Evolutionary conservation across 768 basidiomycete genomes (phyloP), one percentile per base, ranked within the genome.

Genomic region (Pholiota molesta): DNA sequence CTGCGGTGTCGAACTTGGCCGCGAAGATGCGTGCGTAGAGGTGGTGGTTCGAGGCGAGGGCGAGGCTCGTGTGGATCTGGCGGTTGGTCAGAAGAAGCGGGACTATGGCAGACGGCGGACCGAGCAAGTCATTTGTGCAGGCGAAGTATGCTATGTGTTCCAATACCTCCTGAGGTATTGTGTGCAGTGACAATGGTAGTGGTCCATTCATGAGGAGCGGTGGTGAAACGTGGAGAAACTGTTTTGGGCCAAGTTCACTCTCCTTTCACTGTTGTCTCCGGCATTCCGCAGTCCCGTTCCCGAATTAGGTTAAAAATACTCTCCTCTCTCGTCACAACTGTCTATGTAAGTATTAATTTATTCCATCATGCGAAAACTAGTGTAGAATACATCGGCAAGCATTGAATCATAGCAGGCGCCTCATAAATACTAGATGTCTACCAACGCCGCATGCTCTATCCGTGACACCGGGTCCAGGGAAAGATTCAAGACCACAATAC

Each of bases 81-180:
- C 78, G 82, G 72, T 80, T 86, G 33, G 82, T 77, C 35, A 74
- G 65, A 16, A 91, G 78, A 21, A 94, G 75, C 11, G 87, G 77
- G n/a, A 81, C 57, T 31, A 94, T 75, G 35, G 77, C 78, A 1
- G 83, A 76, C 16, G 89, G 90, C 8, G 91, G 89, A 17, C 90
- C 89, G 44, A 86, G 75, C 54, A 82, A 74, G 31, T 59, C 65
- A 5, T 81, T 69, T 3, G 85, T 85, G 8, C 82, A 86, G 42
- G 85, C 74, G 66, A 86, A 86, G 70, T 83, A 87, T 1, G 91
- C 91, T 66, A 96, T 87, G 55, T 87, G 86, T 70, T 94, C 89
- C 49, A 95, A 80, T 40, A 95, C 81, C 74, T 95, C 94, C 62
- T 83, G 84, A 14, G 93, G 93, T 47, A 95, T 74, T 6, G 75